Evolutionary conservation across 139 green algal species (phyloP), one percentile per base, ranked within the genome.

Genomic region (Volvox africanus): DNA sequence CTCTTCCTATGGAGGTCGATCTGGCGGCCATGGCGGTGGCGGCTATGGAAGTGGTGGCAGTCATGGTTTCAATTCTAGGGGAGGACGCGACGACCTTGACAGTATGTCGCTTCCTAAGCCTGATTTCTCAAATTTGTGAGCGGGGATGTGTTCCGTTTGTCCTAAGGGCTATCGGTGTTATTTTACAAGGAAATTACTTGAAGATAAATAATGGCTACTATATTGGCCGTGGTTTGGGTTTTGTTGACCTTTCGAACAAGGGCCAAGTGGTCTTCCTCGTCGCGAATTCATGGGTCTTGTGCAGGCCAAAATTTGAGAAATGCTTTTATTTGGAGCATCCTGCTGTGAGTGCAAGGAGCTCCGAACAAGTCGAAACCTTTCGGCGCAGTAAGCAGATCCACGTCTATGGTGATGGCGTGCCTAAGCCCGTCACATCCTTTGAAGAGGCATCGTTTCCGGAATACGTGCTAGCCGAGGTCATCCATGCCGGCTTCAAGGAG

Each of bases 391-490:
- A 98, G 75, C 92, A 98, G 68, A 91, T 93, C 50, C 86, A 90
- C 21, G 89, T 93, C 93, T 96, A 68, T 97, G 97, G 97, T 13
- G 95, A 97, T 67, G 95, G 95, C 69, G 94, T 97, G 0, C 97
- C 97, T 0, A 96, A 94, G 88, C 97, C 97, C 12, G 91, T 98
- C 14, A 94, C 93, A 21, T 93, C 75, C 16, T 99, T 99, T 92
- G 94, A 94, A 73, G 97, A 99, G 88, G 96, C 94, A 13, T 96
- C 95, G 28, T 98, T 99, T 86, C 96, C 97, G 33, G 92, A 90
- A 2, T 99, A 99, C 88, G 97, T 99, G 30, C 92, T 99, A 61
- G 80, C 85, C 2, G 97, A 99, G 93, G 94, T 99, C 19, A 89
- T 94, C 65, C 95, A 95, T 21, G 91, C 86, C 21, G 82, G 90